phyloP scores from a whole-genome alignment of 129 eudicot genomes.

The Escallonia herrerae region DNA sequence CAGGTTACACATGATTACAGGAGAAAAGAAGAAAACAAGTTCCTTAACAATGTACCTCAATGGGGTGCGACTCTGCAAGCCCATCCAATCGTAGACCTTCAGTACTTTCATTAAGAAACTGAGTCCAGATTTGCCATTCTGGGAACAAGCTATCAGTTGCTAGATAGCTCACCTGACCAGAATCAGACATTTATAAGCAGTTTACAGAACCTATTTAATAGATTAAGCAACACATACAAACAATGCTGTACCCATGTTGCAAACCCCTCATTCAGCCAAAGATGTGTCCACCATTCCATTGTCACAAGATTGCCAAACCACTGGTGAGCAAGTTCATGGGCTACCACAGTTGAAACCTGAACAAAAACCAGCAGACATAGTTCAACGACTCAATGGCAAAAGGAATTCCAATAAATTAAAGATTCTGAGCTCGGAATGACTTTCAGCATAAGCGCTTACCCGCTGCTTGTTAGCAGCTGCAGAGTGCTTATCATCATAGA shows the following conservation, averaged over 20 bases:
- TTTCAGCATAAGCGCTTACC: conserved; percentile 35
- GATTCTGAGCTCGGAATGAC: not conserved
- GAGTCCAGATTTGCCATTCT: conserved; percentile 98
- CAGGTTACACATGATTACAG: conserved; percentile 1
- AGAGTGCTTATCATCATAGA: conserved; percentile 91
- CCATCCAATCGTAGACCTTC: conserved; percentile 98
- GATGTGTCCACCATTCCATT: conserved; percentile 99
- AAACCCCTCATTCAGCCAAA: conserved; percentile 98
- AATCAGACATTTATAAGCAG: conserved; percentile 7
- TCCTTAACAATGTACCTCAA: conserved; percentile 50
- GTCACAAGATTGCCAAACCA: conserved; percentile 99
- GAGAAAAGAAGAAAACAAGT: not conserved
- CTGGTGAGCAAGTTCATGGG: conserved; percentile 99
- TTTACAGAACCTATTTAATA: conserved; percentile 6
- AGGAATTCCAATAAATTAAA: too few species aligned
- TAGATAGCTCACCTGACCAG: conserved; percentile 78
- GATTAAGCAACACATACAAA: conserved; percentile 4
- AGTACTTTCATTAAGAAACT: conserved; percentile 89
- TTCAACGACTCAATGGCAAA: not conserved
- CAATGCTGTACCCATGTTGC: conserved; percentile 85
- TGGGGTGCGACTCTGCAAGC: conserved; percentile 97
- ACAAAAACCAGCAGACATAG: conserved; percentile 7
- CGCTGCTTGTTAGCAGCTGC: conserved; percentile 97
- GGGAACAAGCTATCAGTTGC: conserved; percentile 92
- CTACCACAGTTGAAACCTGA: conserved; percentile 91